phyloP scores from a whole-genome alignment of 2,329 filamentous ascomycete species.

The Fusarium sarcochroum region DNA sequence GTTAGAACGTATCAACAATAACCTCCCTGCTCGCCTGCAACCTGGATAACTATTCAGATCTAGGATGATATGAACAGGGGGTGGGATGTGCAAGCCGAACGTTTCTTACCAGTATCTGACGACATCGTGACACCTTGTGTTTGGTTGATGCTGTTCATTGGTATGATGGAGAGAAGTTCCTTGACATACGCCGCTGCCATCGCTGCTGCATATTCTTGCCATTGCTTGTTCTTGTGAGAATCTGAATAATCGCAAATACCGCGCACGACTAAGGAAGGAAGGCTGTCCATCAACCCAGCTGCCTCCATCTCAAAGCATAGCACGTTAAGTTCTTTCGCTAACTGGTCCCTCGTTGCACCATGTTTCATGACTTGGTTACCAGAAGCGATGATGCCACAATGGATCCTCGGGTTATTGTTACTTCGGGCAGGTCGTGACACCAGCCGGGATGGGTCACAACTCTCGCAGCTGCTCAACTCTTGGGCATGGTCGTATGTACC shows the following conservation, averaged over 20 bases:
- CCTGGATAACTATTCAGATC: too few relatives aligned
- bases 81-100: too few relatives aligned
- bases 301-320: slow-evolving; percentile 50
- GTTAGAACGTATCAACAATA: too few relatives aligned
- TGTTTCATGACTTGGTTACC: slow-evolving; percentile 54
- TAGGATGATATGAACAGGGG: too few relatives aligned
- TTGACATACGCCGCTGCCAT: slow-evolving; percentile 49
- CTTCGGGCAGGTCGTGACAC: not conserved
- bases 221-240: slow-evolving; percentile 55
- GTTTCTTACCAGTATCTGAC: too few relatives aligned
- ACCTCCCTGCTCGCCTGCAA: too few relatives aligned
- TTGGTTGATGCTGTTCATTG: not conserved
- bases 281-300: slow-evolving; percentile 34
- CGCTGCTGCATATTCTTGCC: slow-evolving; percentile 53
- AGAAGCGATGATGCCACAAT: slow-evolving; percentile 45
- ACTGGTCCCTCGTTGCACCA: slow-evolving; percentile 47
- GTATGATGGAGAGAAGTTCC: slow-evolving; percentile 22
- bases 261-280: slow-evolving; percentile 52
- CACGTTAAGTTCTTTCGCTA: slow-evolving; percentile 20
- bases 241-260: slow-evolving; percentile 58
- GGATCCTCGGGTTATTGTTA: slow-evolving; percentile 10
- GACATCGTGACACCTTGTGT: not conserved
- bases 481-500: not conserved
- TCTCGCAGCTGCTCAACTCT: not conserved
- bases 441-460: not conserved